phyloP scores from a whole-genome alignment of 2,329 filamentous ascomycete species.

The Fusarium phyllophilum region DNA sequence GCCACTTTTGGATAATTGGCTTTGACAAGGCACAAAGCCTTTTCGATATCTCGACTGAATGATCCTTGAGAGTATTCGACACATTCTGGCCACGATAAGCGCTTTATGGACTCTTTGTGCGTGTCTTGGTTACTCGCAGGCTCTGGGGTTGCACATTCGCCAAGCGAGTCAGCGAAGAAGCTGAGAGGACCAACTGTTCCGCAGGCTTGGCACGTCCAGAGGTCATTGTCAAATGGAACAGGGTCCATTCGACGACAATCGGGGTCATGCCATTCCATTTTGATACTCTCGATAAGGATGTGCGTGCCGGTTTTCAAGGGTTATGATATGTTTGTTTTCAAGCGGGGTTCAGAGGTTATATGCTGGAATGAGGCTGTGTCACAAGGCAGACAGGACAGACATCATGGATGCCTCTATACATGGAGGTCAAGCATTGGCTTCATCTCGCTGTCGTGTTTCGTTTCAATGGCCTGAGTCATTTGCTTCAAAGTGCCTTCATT shows the following conservation, averaged over 20 bases:
- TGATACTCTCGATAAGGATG: not conserved
- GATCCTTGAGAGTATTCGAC: not conserved
- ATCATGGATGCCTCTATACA: not conserved
- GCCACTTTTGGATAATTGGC: not conserved
- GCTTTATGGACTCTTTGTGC: not conserved
- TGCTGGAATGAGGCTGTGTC: constrained; percentile 1
- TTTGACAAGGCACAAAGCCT: not conserved
- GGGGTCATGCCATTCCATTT: constrained; percentile 24
- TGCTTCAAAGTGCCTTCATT: not conserved
- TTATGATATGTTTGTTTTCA: not conserved
- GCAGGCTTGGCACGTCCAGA: constrained; percentile 20
- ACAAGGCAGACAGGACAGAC: not conserved
- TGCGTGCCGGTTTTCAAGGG: not conserved
- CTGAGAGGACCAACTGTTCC: constrained; percentile 13
- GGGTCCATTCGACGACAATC: constrained; percentile 13
- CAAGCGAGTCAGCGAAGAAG: not conserved
- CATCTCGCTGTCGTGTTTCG: not conserved
- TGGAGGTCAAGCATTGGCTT: not conserved
- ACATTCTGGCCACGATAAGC: constrained; percentile 3
- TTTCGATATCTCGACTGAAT: not conserved
- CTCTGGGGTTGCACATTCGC: not conserved
- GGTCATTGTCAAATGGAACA: not conserved
- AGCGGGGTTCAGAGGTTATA: constrained; percentile 11
- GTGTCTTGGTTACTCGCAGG: not conserved
- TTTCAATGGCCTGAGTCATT: not conserved